Conservation (phyloP, 331 rosid species). For the Rhamnella rubrinervis region DNA sequence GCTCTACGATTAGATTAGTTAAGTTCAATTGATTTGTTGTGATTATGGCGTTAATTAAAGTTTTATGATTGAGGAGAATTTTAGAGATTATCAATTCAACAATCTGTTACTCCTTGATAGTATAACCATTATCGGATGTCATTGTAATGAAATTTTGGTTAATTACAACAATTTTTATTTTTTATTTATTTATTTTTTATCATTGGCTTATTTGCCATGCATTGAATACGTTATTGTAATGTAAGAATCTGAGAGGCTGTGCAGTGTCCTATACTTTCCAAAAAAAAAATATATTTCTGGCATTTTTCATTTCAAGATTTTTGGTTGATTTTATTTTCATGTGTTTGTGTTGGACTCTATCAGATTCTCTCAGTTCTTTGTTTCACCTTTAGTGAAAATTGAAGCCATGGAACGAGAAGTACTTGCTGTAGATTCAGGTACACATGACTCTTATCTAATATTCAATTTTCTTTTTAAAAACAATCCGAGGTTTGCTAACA, state of each 20-base stretch:
- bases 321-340: background rate
- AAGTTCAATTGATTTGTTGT: no score
- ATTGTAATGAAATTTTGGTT: background rate
- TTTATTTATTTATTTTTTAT: no score
- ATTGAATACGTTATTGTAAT: no score
- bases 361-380: constrained; percentile 96
- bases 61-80: background rate
- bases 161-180: no score
- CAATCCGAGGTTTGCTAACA: constrained; percentile 20
- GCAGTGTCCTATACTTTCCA: background rate
- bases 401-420: constrained; percentile 98
- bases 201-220: background rate
- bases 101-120: background rate
- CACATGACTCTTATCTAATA: constrained; percentile 21
- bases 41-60: background rate
- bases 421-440: constrained; percentile 97
- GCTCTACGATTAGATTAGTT: no score
- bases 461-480: constrained; percentile 12
- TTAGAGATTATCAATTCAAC: background rate
- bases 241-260: background rate
- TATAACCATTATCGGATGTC: background rate
- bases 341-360: constrained; percentile 18
- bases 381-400: constrained; percentile 84
- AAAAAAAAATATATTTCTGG: background rate
- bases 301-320: background rate